Evolutionary conservation across 768 basidiomycete genomes (phyloP).

Genomic region (Calocybe indica): DNA sequence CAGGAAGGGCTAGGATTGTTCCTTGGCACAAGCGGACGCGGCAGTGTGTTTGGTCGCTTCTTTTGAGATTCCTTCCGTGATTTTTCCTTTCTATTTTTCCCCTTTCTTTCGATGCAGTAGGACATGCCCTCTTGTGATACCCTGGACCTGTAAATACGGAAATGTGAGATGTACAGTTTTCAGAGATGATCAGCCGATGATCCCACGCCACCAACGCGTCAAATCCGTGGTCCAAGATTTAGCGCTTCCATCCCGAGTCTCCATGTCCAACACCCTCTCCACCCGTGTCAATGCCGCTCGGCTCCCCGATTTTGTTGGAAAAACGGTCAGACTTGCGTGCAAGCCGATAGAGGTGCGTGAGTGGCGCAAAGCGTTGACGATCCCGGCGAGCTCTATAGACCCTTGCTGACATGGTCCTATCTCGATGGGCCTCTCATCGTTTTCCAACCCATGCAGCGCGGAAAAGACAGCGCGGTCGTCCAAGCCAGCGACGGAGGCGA

Average conservation of each 20-base stretch:
- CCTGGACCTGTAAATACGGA: too few relatives aligned
- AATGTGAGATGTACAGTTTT: too few relatives aligned
- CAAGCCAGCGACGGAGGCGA: slow-evolving; percentile 65
- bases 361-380: not conserved
- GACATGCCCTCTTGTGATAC: too few relatives aligned
- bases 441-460: slow-evolving; percentile 22
- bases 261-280: slow-evolving; percentile 18
- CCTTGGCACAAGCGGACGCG: slow-evolving; percentile 34
- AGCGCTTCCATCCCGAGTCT: not conserved
- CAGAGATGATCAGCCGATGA: not conserved
- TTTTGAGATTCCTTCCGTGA: slow-evolving; percentile 31
- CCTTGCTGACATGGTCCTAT: slow-evolving; percentile 2
- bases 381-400: not conserved
- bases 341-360: slow-evolving; percentile 49
- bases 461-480: slow-evolving; percentile 46
- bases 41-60: slow-evolving; percentile 58
- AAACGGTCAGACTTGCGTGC: slow-evolving; percentile 55
- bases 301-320: slow-evolving; percentile 44
- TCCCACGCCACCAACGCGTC: not conserved
- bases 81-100: too few relatives aligned
- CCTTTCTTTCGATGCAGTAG: too few relatives aligned
- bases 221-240: too few relatives aligned
- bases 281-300: slow-evolving; percentile 61
- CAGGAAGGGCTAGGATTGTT: slow-evolving; percentile 68
- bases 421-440: not conserved